A percentile compares a stretch with the other conserved stretches of the same genome.
phyloP scores from a whole-genome alignment of 306 rosid species.

The Datisca glomerata region DNA sequence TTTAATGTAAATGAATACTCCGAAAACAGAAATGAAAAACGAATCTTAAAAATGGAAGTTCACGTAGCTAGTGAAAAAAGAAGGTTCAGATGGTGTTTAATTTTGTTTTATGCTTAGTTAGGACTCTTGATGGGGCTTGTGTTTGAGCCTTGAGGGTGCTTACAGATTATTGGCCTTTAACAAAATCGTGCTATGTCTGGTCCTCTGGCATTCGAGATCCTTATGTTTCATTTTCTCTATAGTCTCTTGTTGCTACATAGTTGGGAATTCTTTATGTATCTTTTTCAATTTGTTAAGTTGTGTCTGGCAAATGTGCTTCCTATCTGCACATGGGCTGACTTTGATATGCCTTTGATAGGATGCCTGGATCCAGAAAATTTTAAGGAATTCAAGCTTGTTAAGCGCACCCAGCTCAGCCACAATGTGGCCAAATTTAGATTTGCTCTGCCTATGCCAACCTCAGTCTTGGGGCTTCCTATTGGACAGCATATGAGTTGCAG shows the following conservation, averaged over 20 bases:
- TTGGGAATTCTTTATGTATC: not conserved
- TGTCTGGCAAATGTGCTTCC: not conserved
- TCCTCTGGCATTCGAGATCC: not conserved
- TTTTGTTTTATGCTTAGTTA: too few relatives aligned
- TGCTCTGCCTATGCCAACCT: conserved; percentile 45
- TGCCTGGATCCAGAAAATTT: conserved; percentile 48
- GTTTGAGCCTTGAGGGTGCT: too few relatives aligned
- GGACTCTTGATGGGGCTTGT: too few relatives aligned
- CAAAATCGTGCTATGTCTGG: not conserved
- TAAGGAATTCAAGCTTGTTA: conserved; percentile 47
- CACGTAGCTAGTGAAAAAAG: too few relatives aligned
- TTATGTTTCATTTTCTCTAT: not conserved
- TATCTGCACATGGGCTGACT: not conserved
- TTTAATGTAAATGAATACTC: not conserved
- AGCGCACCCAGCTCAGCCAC: conserved; percentile 46
- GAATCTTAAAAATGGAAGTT: too few relatives aligned
- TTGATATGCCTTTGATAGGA: conserved; percentile 19
- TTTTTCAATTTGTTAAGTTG: not conserved
- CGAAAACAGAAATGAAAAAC: not conserved
- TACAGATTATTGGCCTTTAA: not conserved
- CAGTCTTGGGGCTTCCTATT: conserved; percentile 75
- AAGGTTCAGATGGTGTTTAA: too few relatives aligned
- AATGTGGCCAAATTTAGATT: conserved; percentile 50
- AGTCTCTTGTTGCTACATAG: too few relatives aligned
- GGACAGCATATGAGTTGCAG: conserved; percentile 61